Conservation (phyloP, 805 yeast genomes). For the Pichia sporocuriosa region DNA sequence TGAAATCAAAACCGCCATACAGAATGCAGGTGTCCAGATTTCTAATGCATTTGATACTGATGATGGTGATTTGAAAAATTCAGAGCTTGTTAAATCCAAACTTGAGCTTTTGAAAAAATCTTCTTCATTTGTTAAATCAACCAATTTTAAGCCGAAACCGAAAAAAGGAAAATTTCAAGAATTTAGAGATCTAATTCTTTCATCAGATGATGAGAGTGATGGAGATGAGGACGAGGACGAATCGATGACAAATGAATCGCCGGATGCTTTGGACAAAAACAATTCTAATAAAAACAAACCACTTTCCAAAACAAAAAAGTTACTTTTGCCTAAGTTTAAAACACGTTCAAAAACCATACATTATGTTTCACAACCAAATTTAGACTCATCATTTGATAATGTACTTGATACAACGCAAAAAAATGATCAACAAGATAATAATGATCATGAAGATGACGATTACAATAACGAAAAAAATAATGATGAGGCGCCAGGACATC, state of each 20-base stretch:
- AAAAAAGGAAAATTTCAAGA: neutral
- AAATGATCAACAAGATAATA: neutral
- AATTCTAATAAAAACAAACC: neutral
- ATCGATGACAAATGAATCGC: neutral
- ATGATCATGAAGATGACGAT: neutral
- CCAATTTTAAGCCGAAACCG: conserved; percentile 12
- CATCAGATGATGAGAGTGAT: conserved; percentile 13
- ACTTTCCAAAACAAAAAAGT: neutral
- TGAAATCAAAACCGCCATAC: conserved; percentile 36
- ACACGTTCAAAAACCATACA: neutral
- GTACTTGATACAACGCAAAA: conserved; percentile 1
- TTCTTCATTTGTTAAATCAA: conserved; percentile 21
- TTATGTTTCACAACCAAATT: neutral
- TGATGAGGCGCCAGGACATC: neutral
- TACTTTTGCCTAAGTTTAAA: neutral
- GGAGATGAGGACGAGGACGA: conserved; percentile 1
- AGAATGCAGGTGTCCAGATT: conserved; percentile 26
- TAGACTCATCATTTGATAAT: neutral
- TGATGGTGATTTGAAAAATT: conserved; percentile 19
- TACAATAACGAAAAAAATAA: neutral
- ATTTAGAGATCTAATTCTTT: conserved; percentile 5
- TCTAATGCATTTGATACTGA: conserved; percentile 14
- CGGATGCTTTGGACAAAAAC: neutral
- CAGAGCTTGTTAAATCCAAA: conserved; percentile 21
- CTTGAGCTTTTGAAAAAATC: conserved; percentile 21